Percentiles rank a stretch among this genome's conserved stretches.
Evolutionary conservation across 2,329 filamentous ascomycete species (phyloP).

Genomic region (Bipolaris zeicola): DNA sequence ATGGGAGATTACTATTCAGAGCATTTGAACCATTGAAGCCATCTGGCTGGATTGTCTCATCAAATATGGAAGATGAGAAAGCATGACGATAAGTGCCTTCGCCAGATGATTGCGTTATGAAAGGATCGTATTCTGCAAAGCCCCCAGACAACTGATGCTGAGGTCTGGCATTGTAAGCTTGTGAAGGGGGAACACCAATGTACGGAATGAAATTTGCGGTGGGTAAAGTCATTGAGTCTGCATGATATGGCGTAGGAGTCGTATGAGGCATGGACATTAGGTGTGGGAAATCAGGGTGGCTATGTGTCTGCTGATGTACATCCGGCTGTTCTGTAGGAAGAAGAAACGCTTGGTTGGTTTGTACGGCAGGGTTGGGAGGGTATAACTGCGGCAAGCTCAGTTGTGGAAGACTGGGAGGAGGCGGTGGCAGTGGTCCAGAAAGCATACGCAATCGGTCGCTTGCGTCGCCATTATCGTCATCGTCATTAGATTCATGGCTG

Average conservation of each 20-base stretch:
- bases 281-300: not conserved
- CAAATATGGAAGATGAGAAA: not conserved
- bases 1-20: not conserved
- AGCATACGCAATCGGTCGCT: not conserved
- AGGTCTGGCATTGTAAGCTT: not conserved
- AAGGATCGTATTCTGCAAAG: not conserved
- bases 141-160: not conserved
- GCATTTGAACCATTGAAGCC: not conserved
- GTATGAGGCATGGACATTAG: not conserved
- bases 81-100: not conserved
- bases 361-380: not conserved
- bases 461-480: conserved; percentile 4
- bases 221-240: not conserved
- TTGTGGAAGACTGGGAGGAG: not conserved
- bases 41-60: not conserved
- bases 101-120: not conserved
- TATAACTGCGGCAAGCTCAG: conserved; percentile 2
- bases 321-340: not conserved
- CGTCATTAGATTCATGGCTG: conserved; percentile 3
- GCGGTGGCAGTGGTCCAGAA: not conserved
- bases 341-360: not conserved
- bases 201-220: not conserved
- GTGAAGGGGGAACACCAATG: not conserved
- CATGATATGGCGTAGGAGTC: not conserved
- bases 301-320: not conserved